Evolutionary conservation across 768 basidiomycete species (phyloP), one percentile per base, ranked within the genome.

Genomic region (Mycena chlorophos): DNA sequence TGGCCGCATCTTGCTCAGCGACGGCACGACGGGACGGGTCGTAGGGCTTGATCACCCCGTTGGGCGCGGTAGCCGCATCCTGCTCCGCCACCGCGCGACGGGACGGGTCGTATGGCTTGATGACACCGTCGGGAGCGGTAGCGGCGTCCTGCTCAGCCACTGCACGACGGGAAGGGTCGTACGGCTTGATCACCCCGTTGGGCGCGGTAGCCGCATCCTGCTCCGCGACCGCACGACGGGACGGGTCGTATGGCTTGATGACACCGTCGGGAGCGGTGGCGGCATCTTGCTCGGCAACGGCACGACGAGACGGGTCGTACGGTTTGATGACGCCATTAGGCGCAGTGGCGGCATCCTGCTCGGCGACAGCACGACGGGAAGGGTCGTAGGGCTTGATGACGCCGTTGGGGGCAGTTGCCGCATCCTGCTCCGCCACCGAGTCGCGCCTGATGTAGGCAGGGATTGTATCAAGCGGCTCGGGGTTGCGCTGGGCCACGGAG

Each of bases 381-480:
- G 13, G 13, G n/a, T 42, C 13, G 13, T 42, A 14, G 40, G 13
- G 40, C 28, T 56, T 63, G 56, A 72, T 66, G 6, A 58, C 52
- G 26, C 73, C 74, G 10, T 66, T 51, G 8, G 63, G 64, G 1
- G 73, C 65, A 30, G 64, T 65, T 22, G 63, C 60, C 4, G 71
- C 55, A 4, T 57, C 42, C 54, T 70, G 66, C 2, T 60, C 68
- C 13, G 68, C 69, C n/a, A 72, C 29, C 17, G 23, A 27, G 55
- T 51, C 39, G 31, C 74, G 73, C 52, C 69, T 73, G 45, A 70
- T 60, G 67, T 80, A 83, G 19, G 75, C 75, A 14, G 65, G 72
- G 45, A 84, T 80, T 6, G 66, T 70, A 43, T 75, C 71, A 37
- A 80, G 66, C 3, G 73, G 69, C 26, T 68, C 67, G 43, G 69